These are phyloP conservation scores for Entomortierella lignicola DNA, from an alignment of 192 early-diverging fungal species.

Conservation along the genomic window DNA sequence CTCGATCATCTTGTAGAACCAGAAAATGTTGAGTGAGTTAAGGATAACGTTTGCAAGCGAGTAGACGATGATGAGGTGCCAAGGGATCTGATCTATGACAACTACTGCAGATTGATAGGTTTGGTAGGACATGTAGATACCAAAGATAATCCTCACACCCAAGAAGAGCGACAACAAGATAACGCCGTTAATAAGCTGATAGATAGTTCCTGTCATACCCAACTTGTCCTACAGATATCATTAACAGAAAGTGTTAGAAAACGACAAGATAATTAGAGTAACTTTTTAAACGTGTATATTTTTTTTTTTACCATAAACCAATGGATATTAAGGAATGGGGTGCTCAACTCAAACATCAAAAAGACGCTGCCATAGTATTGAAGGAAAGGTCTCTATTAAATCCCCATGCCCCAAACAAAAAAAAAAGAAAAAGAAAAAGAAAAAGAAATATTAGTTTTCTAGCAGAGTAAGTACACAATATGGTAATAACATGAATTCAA, in stretches of 20 bases:
- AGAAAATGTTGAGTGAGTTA: constrained; percentile 73
- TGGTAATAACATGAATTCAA: background rate
- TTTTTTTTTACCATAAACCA: constrained; percentile 69
- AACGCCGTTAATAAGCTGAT: constrained; percentile 89
- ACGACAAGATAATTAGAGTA: background rate
- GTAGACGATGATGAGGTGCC: constrained; percentile 60
- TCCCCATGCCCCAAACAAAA: background rate
- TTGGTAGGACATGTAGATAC: constrained; percentile 77
- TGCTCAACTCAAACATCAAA: constrained; percentile 92
- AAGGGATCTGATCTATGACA: constrained; percentile 51
- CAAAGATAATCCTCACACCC: constrained; percentile 78
- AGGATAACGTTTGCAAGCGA: constrained; percentile 67
- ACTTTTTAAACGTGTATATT: background rate
- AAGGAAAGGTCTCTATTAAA: constrained; percentile 77
- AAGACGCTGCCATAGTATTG: constrained; percentile 90
- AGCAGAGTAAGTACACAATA: background rate
- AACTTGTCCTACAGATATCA: constrained; percentile 78
- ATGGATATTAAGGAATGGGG: constrained; percentile 91
- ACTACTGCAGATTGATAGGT: constrained; percentile 53
- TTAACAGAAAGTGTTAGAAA: background rate
- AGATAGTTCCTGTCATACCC: constrained; percentile 78
- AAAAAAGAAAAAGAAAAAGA: background rate
- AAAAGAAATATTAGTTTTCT: background rate
- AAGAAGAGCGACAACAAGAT: constrained; percentile 82
- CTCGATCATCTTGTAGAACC: constrained; percentile 69